Evolutionary conservation across 2,329 filamentous ascomycete species (phyloP), one percentile per base, ranked within the genome.

Genomic region (Penicillium expansum): DNA sequence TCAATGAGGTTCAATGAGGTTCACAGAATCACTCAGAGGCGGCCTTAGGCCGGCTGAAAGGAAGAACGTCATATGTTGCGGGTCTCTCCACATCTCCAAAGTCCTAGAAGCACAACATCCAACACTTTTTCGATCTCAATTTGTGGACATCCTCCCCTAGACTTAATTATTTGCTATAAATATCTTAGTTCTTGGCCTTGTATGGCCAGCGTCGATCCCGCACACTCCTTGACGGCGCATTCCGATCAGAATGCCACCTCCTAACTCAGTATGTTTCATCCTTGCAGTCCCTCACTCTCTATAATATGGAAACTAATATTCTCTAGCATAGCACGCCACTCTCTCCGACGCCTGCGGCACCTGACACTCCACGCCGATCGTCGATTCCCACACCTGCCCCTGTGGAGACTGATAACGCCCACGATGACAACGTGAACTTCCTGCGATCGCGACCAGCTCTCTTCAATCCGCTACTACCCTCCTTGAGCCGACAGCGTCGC

Each of bases 391-490:
- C 37, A 47, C 42, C 22, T 30, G 37, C 78, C 38, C 82, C 80
- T 39, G 73, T 73, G 41, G 77, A 76, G 63, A 65, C 64, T 56
- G 75, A 81, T 62, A 76, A 77, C 59, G 76, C 72, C 54, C 70
- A 77, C 49, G 71, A 79, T 66, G 80, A 79, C 59, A 83, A 82
- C 69, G 71, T 80, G 62, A 78, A 70, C 67, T 82, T 82, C 60
- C 73, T 84, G 52, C 78, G 81, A 52, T 76, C 71, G 53, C 70
- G 69, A 65, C 44, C 67, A 65, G 50, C 70, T 64, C 52, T 66
- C 59, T 56, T 62, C 61, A 58, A 67, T 59, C 53, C 68, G 58
- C 37, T 64, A 41, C 20, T 63, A 35, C 57, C 70, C 11, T 61
- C 68, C 1, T 58, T 68, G 35, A 69, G 64, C 59, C 71, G 71